These are phyloP conservation scores for Tetradesmus obliquus DNA, from an alignment of 139 green algal species.

Conservation along the genomic window DNA sequence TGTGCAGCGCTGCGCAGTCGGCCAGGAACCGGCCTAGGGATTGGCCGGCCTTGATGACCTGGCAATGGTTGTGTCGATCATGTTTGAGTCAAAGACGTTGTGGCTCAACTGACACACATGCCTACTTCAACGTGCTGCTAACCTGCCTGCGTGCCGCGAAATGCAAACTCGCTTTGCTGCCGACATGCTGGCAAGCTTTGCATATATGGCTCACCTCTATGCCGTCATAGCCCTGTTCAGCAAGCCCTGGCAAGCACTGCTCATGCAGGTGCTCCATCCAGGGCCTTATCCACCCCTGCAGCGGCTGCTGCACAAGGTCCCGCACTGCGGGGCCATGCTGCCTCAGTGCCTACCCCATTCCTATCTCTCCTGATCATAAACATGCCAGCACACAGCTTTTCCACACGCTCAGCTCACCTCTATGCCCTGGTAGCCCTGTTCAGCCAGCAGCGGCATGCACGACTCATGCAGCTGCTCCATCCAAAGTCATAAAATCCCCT, in stretches of 20 bases:
- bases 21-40: background rate
- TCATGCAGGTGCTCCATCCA: background rate
- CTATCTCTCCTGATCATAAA: background rate
- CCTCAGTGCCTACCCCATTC: too few species aligned
- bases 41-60: slow-evolving; percentile 1
- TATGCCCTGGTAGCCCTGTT: background rate
- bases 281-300: background rate
- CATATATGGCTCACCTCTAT: background rate
- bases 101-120: too few species aligned
- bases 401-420: background rate
- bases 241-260: background rate
- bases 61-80: too few species aligned
- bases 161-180: too few species aligned
- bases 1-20: background rate
- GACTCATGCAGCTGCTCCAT: background rate
- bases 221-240: background rate
- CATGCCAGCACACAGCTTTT: background rate
- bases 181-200: too few species aligned
- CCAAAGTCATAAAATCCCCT: background rate
- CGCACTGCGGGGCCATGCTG: background rate
- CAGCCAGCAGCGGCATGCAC: background rate
- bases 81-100: too few species aligned
- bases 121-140: too few species aligned
- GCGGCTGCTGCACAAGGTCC: background rate
- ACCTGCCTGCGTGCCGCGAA: too few species aligned